Evolutionary conservation across 1,284 basidiomycete genomes (phyloP).

Genomic region (Inonotus obliquus): DNA sequence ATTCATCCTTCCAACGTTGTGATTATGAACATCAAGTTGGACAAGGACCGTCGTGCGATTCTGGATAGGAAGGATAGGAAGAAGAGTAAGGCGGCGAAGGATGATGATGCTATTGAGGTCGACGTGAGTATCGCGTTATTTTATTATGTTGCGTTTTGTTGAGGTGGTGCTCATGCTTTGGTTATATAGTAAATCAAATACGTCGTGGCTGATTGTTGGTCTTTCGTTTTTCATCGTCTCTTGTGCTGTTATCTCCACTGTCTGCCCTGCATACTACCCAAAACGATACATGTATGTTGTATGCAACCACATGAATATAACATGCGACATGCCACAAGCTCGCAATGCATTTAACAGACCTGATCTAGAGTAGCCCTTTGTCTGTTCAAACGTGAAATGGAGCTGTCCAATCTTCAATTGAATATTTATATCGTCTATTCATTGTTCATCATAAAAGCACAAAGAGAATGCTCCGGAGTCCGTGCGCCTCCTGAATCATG

Average conservation of each 20-base stretch:
- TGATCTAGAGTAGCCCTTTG: neutral
- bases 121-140: slow-evolving; percentile 48
- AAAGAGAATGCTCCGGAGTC: neutral
- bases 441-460: too few species aligned
- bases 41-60: slow-evolving; percentile 83
- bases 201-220: neutral
- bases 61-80: slow-evolving; percentile 75
- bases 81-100: slow-evolving; percentile 43
- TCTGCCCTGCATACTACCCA: neutral
- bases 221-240: neutral
- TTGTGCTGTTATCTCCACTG: neutral
- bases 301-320: neutral
- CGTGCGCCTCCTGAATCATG: neutral
- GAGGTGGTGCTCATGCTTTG: neutral
- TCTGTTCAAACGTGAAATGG: too few species aligned
- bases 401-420: too few species aligned
- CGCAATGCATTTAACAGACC: neutral
- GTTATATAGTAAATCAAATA: neutral
- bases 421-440: too few species aligned
- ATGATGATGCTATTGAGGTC: slow-evolving; percentile 57
- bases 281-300: neutral
- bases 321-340: neutral
- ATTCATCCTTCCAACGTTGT: slow-evolving; percentile 98
- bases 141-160: neutral
- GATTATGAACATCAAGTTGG: slow-evolving; percentile 87